phyloP scores from a whole-genome alignment of 306 rosid genomes.

The Urtica urens region DNA sequence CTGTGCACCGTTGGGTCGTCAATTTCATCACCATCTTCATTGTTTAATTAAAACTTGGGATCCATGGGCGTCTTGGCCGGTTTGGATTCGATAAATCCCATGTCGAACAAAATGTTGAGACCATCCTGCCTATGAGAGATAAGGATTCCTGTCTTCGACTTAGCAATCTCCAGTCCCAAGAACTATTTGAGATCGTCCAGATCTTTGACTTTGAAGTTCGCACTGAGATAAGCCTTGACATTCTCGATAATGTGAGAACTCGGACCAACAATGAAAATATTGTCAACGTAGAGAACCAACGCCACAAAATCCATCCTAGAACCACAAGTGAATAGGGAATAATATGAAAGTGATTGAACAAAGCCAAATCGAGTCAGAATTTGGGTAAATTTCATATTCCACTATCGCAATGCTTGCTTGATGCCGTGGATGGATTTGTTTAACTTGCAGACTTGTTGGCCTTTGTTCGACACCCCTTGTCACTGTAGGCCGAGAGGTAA shows the following conservation, averaged over 20 bases:
- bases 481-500: too few species aligned
- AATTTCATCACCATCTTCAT: not conserved
- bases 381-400: too few species aligned
- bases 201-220: not conserved
- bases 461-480: too few species aligned
- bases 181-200: not conserved
- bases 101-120: not conserved
- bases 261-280: not conserved
- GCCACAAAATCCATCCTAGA: not conserved
- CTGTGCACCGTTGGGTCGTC: not conserved
- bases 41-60: too few species aligned
- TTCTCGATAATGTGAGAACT: not conserved
- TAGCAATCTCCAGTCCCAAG: not conserved
- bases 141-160: not conserved
- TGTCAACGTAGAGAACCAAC: not conserved
- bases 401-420: too few species aligned
- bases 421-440: too few species aligned
- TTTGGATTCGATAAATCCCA: not conserved
- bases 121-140: not conserved
- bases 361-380: too few species aligned
- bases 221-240: not conserved
- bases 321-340: not conserved
- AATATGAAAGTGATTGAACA: not conserved
- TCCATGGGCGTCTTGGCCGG: not conserved
- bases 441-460: too few species aligned